phyloP scores from a whole-genome alignment of 2,329 filamentous ascomycete species.

The Trichoderma asperellum region DNA sequence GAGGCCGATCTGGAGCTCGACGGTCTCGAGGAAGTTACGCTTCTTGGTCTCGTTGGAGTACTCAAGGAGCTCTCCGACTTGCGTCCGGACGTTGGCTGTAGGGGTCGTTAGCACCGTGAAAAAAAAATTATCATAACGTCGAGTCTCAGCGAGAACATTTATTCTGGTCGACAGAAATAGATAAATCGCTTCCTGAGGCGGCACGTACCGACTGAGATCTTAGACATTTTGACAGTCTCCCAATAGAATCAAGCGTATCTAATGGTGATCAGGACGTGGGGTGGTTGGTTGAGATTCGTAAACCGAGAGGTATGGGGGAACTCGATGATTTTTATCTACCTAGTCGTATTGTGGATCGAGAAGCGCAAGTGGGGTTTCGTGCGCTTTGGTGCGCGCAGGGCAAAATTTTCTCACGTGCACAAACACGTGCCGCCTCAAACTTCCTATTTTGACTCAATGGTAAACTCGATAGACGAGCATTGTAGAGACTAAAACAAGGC shows the following conservation, averaged over 20 bases:
- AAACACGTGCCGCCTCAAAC: constrained; percentile 37
- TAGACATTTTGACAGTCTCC: constrained; percentile 89
- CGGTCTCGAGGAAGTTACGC: constrained; percentile 96
- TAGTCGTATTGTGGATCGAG: constrained; percentile 35
- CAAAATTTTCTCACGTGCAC: constrained; percentile 43
- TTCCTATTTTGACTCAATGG: not conserved
- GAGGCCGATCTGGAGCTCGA: constrained; percentile 89
- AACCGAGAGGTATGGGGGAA: constrained; percentile 22
- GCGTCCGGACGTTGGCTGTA: constrained; percentile 86
- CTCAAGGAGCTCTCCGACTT: constrained; percentile 91
- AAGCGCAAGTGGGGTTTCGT: constrained; percentile 35
- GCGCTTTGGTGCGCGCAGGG: constrained; percentile 36
- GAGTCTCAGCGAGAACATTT: not conserved
- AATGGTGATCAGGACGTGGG: constrained; percentile 65
- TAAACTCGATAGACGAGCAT: not conserved
- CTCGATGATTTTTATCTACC: constrained; percentile 34
- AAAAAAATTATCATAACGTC: not conserved
- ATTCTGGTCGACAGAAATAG: not conserved
- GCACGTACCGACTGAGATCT: constrained; percentile 73
- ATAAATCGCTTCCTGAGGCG: not conserved
- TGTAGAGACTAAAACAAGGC: not conserved
- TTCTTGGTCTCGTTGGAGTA: constrained; percentile 96
- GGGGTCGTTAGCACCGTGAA: constrained; percentile 38
- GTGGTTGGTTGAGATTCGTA: constrained; percentile 34
- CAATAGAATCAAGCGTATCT: constrained; percentile 70